Base-by-base conservation (phyloP, 2,329 filamentous ascomycete genomes). In the Neocatenulostroma microsporum region DNA sequence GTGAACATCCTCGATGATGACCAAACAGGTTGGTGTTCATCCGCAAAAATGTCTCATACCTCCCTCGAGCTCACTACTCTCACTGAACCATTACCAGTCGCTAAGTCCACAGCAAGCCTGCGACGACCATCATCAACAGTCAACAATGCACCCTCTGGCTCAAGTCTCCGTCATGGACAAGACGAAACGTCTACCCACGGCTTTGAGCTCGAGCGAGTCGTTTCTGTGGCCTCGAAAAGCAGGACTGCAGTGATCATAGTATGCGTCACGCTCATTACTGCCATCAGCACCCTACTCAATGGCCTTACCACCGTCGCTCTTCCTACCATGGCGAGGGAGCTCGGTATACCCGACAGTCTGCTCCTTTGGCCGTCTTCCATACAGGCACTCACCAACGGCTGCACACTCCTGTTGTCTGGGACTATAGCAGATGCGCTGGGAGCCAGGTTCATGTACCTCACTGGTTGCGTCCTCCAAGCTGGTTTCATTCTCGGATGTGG, bases 361-460 rank as follows among this genome's bases (percentile, higher is more conserved):
- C 29, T 49, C 10, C 37, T 57, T 26, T 57, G 54, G 54, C 42
- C 42, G 11, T 31, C 20, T 4, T 43, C 44, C 10, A 42, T 55
- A 53, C n/a, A 60, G 54, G 21, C 63, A 59, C 3, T 74, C 12
- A 68, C 68, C 0, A 65, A 64, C 34, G 69, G 67, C 30, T 69
- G 67, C 29, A 66, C 64, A 5, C 62, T 75, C 0, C 58, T 75
- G 1, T 49, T 74, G 2, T 61, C 64, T 3, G 72, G 72, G 3
- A 67, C 71, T 3, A 51, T 74, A 5, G 63, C 69, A 5, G 71
- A 75, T 53, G 63, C 70, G 0, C 58, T 74, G 3, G 72, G 72
- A 0, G 63, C 61, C 28, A 53, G 64, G 33, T 46, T 60, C 24
- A 63, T 72, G 48, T 67, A 71, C 36, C 55, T 72, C 3, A 53